These are phyloP conservation scores for Ettlia oleoabundans DNA, from an alignment of 139 green algal species.

Conservation along the genomic window DNA sequence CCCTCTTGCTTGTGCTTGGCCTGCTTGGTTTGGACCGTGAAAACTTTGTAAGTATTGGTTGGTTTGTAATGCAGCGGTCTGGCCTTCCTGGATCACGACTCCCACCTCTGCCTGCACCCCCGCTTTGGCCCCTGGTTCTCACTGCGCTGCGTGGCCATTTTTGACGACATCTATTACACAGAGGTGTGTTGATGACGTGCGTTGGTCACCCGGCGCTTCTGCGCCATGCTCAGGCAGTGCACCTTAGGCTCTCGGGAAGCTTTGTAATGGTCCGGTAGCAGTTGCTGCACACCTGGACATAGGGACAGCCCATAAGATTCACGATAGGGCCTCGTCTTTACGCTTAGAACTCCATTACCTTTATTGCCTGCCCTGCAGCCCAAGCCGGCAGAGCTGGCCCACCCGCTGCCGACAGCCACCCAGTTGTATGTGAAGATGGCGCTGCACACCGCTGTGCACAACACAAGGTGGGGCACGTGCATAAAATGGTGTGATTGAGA, in stretches of 20 bases:
- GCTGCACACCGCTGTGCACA: constrained; percentile 35
- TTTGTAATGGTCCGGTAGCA: not conserved
- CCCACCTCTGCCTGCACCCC: constrained; percentile 60
- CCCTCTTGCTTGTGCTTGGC: too few relatives aligned
- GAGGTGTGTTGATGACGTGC: too few relatives aligned
- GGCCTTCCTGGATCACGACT: constrained; percentile 45
- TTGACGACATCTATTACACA: constrained; percentile 41
- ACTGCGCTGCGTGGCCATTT: constrained; percentile 51
- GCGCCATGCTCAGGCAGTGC: too few relatives aligned
- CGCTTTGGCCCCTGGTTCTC: constrained; percentile 62
- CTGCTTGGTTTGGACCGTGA: too few relatives aligned
- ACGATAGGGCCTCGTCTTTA: too few relatives aligned
- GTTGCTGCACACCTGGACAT: not conserved
- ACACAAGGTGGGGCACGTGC: constrained; percentile 9
- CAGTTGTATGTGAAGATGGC: constrained; percentile 40
- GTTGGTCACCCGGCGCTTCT: too few relatives aligned
- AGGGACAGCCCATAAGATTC: not conserved
- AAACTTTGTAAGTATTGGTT: too few relatives aligned
- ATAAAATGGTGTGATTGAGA: not conserved
- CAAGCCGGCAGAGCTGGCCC: not conserved
- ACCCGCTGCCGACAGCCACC: constrained; percentile 28
- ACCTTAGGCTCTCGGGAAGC: too few relatives aligned
- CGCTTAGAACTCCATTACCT: too few relatives aligned
- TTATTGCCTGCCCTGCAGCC: not conserved
- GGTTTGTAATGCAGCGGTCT: too few relatives aligned